Percentiles rank a stretch among this genome's conserved stretches.
These are phyloP conservation scores for Toxicodendron radicans DNA, from an alignment of 345 rosid species.

Conservation along the genomic window DNA sequence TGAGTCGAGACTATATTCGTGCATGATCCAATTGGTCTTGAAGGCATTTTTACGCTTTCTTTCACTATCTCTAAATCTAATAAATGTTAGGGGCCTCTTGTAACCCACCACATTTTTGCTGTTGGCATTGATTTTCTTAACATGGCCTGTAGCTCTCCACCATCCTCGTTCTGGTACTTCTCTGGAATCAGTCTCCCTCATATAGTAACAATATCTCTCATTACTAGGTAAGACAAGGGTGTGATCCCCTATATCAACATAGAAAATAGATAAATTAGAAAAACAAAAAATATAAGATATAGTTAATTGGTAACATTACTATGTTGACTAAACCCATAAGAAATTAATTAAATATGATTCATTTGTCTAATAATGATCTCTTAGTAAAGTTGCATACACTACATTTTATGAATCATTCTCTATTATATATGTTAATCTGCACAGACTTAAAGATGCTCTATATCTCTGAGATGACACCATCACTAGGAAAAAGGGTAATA, in stretches of 20 bases:
- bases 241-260: slow-evolving; percentile 5
- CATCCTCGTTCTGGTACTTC: slow-evolving; percentile 4
- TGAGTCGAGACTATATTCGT: slow-evolving; percentile 5
- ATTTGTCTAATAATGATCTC: too few species aligned
- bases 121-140: slow-evolving; percentile 18
- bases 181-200: slow-evolving; percentile 7
- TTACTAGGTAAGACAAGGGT: background rate
- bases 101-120: slow-evolving; percentile 15
- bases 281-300: too few species aligned
- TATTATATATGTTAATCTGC: too few species aligned
- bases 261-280: background rate
- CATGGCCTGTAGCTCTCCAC: slow-evolving; percentile 29
- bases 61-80: slow-evolving; percentile 14
- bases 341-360: too few species aligned
- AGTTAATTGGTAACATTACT: too few species aligned
- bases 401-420: too few species aligned
- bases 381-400: too few species aligned
- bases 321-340: too few species aligned
- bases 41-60: slow-evolving; percentile 24
- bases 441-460: too few species aligned
- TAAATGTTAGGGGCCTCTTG: slow-evolving; percentile 15
- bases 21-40: slow-evolving; percentile 37
- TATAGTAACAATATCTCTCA: slow-evolving; percentile 24
- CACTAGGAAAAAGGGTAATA: too few species aligned
- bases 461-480: too few species aligned